Percentiles rank a stretch among this genome's conserved stretches.
Conservation (phyloP, 2,329 filamentous ascomycete species). For the Microsporum ferrugineum region DNA sequence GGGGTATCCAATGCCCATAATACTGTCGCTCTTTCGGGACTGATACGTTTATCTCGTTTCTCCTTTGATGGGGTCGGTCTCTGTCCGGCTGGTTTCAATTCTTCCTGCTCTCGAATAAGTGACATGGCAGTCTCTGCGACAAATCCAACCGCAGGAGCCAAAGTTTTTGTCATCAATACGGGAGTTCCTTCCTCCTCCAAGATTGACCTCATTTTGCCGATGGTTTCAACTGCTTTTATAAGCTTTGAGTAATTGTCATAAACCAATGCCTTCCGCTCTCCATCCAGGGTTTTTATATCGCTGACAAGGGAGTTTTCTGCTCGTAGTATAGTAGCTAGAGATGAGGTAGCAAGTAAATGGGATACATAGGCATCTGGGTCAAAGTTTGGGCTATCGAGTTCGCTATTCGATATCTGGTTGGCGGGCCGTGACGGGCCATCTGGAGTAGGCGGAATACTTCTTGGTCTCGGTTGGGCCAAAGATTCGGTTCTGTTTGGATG, state of each 20-base stretch:
- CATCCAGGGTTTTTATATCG: constrained; percentile 82
- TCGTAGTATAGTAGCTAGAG: constrained; percentile 34
- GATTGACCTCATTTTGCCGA: constrained; percentile 53
- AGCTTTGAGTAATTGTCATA: constrained; percentile 98
- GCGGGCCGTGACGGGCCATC: constrained; percentile 32
- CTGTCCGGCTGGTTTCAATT: constrained; percentile 18
- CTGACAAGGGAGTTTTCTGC: constrained; percentile 37
- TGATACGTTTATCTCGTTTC: constrained; percentile 13
- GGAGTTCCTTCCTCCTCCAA: constrained; percentile 37
- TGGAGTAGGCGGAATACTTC: constrained; percentile 27
- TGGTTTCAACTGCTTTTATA: constrained; percentile 93
- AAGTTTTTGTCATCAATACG: constrained; percentile 36
- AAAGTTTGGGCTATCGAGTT: constrained; percentile 65
- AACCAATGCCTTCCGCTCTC: constrained; percentile 90
- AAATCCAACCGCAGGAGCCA: constrained; percentile 33
- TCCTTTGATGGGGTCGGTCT: constrained; percentile 20
- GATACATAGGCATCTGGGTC: constrained; percentile 50
- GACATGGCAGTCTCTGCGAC: constrained; percentile 34
- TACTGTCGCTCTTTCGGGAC: constrained; percentile 32
- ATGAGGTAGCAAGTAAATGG: constrained; percentile 32
- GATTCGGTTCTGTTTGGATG: constrained; percentile 38
- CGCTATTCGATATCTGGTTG: constrained; percentile 30
- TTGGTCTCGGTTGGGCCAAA: constrained; percentile 23
- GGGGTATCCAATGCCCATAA: constrained; percentile 36
- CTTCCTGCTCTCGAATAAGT: constrained; percentile 31